Conservation (phyloP, 2,329 filamentous ascomycete genomes). For the Neoarthrinium moseri region DNA sequence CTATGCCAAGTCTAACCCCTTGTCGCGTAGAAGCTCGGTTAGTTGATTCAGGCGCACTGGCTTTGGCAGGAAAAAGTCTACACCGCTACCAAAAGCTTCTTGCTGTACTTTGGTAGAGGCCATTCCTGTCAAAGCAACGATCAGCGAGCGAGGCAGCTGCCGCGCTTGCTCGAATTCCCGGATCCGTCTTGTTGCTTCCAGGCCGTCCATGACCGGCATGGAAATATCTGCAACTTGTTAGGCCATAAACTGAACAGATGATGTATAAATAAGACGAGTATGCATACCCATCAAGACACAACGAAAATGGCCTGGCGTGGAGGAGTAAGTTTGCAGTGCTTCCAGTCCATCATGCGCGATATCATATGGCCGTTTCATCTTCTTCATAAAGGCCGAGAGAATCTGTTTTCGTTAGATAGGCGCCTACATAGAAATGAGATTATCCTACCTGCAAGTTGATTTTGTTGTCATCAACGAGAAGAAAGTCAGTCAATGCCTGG, state of each 20-base stretch:
- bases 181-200: conserved; percentile 39
- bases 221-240: conserved; percentile 24
- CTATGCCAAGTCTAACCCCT: not conserved
- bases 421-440: not conserved
- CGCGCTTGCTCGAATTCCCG: conserved; percentile 37
- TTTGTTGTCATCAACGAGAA: conserved; percentile 40
- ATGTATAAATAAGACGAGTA: not conserved
- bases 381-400: conserved; percentile 27
- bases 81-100: conserved; percentile 43
- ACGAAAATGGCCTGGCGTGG: conserved; percentile 9
- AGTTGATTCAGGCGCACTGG: conserved; percentile 39
- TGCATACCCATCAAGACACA: conserved; percentile 16
- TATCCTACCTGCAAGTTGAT: conserved; percentile 32
- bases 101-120: conserved; percentile 41
- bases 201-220: conserved; percentile 45
- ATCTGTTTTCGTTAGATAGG: conserved; percentile 17
- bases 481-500: conserved; percentile 14
- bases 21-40: conserved; percentile 5
- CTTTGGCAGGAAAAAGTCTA: conserved; percentile 47
- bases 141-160: conserved; percentile 32
- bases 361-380: conserved; percentile 27
- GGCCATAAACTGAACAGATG: not conserved
- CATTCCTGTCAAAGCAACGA: conserved; percentile 45
- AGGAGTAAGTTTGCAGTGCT: conserved; percentile 32
- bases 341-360: conserved; percentile 36